Evolutionary conservation across 2,329 filamentous ascomycete genomes (phyloP).

Genomic region (Thelonectria rubi): DNA sequence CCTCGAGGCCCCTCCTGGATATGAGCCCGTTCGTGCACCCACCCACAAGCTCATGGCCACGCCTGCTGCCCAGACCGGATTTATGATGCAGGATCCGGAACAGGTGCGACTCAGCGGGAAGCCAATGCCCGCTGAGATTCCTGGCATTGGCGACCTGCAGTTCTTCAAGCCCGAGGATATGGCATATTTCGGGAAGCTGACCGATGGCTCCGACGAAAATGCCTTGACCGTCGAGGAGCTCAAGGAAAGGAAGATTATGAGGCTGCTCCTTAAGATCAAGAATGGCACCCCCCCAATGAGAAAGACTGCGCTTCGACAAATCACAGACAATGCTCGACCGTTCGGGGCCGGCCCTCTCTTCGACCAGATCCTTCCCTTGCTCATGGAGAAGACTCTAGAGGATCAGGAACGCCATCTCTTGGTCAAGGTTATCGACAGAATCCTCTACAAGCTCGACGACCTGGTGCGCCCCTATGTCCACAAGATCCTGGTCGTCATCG

Average conservation of each 20-base stretch:
- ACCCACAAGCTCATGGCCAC: conserved; percentile 79
- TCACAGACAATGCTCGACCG: conserved; percentile 96
- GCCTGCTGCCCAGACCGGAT: conserved; percentile 80
- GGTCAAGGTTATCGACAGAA: conserved; percentile 98
- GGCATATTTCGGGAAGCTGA: conserved; percentile 97
- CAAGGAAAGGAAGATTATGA: conserved; percentile 99
- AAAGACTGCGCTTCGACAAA: conserved; percentile 95
- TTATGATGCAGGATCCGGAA: conserved; percentile 97
- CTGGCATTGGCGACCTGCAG: conserved; percentile 92
- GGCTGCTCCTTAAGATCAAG: conserved; percentile 95
- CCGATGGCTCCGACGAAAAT: conserved; percentile 93
- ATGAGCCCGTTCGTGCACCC: conserved; percentile 82
- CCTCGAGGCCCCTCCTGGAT: conserved; percentile 88
- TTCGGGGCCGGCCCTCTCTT: conserved; percentile 95
- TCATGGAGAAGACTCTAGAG: conserved; percentile 98
- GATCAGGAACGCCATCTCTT: conserved; percentile 98
- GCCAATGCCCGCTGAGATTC: conserved; percentile 93
- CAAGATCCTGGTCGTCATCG: conserved; percentile 98
- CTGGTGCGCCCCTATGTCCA: conserved; percentile 95
- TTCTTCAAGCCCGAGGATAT: conserved; percentile 99
- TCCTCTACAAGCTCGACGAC: conserved; percentile 98
- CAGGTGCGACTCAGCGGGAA: conserved; percentile 84
- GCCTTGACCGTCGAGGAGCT: conserved; percentile 91
- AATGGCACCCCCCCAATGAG: conserved; percentile 98
- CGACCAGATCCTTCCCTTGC: conserved; percentile 93